phyloP scores from a whole-genome alignment of 1,284 basidiomycete genomes.

The Trichosporon sp. region DNA sequence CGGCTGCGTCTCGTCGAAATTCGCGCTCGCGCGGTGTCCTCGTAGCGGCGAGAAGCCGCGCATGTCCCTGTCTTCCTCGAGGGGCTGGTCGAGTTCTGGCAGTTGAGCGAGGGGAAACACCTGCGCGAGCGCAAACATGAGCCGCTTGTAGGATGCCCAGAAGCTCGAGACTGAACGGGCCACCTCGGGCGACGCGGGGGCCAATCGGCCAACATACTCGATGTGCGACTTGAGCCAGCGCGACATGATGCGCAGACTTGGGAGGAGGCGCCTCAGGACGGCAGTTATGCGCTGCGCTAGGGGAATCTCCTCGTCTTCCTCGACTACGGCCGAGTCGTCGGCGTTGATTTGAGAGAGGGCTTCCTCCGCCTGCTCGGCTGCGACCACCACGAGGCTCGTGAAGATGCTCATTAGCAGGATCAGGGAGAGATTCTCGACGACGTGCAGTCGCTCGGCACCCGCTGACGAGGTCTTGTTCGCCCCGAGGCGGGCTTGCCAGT shows the following conservation, averaged over 20 bases:
- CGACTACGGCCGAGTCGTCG: constrained; percentile 22
- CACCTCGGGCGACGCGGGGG: constrained; percentile 12
- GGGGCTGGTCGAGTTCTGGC: constrained; percentile 58
- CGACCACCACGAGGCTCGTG: constrained; percentile 62
- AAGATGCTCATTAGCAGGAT: constrained; percentile 68
- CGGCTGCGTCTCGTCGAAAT: background rate
- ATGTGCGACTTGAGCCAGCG: constrained; percentile 84
- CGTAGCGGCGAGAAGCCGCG: constrained; percentile 76
- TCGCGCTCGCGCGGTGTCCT: constrained; percentile 26
- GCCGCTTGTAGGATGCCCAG: constrained; percentile 68
- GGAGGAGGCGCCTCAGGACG: constrained; percentile 74
- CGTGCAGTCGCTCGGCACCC: constrained; percentile 26
- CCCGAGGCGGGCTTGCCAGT: constrained; percentile 72
- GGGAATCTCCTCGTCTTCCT: constrained; percentile 38
- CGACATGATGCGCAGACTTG: constrained; percentile 75
- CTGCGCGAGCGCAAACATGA: constrained; percentile 59
- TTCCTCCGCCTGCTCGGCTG: constrained; percentile 53
- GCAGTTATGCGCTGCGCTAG: constrained; percentile 78
- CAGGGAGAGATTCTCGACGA: constrained; percentile 63
- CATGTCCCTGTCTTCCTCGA: constrained; percentile 90
- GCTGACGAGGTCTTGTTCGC: constrained; percentile 34
- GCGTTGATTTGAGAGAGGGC: constrained; percentile 36
- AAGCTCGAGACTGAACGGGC: constrained; percentile 51
- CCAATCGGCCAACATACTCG: constrained; percentile 56
- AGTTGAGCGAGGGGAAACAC: constrained; percentile 67